Base-by-base conservation (phyloP, 495 filamentous ascomycete species). In the Penicillium riverlandense region DNA sequence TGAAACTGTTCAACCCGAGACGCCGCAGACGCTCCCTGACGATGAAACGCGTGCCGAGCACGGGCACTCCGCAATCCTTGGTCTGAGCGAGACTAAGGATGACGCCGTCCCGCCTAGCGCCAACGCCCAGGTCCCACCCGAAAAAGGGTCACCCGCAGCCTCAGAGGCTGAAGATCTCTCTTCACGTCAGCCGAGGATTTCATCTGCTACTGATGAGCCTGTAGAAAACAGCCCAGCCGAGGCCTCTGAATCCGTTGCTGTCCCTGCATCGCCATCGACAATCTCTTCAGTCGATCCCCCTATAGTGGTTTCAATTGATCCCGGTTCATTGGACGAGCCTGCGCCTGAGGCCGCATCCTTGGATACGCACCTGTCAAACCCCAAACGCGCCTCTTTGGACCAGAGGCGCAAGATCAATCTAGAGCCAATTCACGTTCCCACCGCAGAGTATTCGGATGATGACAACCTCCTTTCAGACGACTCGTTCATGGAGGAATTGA, bases 401-500 rank as follows among this genome's bases (percentile, higher is more conserved):
- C 67, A 73, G 15, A 77, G 72, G 52, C 69, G 71, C 35, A 75
- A 63, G 57, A 58, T 60, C 41, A 49, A 63, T 44, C 53, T 82
- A 14, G 79, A 80, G 44, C 75, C 76, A 9, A 84, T 85, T 47
- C 66, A 71, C 48, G 62, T 73, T 0, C 70, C 65, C 35, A 79
- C 76, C 15, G 70, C 65, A 22, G 70, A 78, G 16, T 72, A 74
- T 48, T 80, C 81, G 3, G 75, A 83, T 49, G 77, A 80, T 52
- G 78, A 75, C 37, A 72, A 82, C 52, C 77, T 83, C 44, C 75
- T 78, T 29, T 90, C 86, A 7, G 87, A 94, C 60, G 88, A 95
- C 62, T 87, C 83, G 29, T 83, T 95, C 52, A 85, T 95, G 80
- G 85, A 92, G 45, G 88, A 96, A 69, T 69, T 95, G 40, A 85